Evolutionary conservation across 2,329 filamentous ascomycete species (phyloP), one percentile per base, ranked within the genome.

Genomic region (Diaporthe amygdali): DNA sequence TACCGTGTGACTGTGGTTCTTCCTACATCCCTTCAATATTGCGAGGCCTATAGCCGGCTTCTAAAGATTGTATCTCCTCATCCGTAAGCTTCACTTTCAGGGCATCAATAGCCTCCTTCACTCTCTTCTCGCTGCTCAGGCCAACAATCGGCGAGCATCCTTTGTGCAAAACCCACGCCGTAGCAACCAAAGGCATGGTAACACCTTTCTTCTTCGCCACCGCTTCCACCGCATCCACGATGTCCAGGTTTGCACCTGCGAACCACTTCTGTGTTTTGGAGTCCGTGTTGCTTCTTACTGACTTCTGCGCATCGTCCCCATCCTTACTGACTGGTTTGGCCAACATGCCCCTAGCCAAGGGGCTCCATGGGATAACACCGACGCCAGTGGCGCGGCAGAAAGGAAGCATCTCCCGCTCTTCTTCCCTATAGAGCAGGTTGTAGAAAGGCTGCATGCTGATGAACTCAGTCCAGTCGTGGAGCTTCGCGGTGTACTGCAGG

Each of bases 361-460:
- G 80, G 20, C 74, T 77, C 79, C 74, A 67, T 9, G 81, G 81
- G 9, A 83, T 81, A 17, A 83, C 73, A 0, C 79, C 81, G 0
- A 83, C 80, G 6, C 80, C 80, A 0, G 75, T 79, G 1, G 76
- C 81, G 3, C 75, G 71, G 56, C 81, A 83, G 52, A 81, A 83
- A 0, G 81, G 81, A 0, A 82, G 72, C 81, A 83, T 83, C 49
- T 83, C 81, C 0, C 81, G 79, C 73, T 83, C 81, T 44, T 92
- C 90, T 75, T 93, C 91, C 4, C 91, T 85, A 77, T 91, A 90
- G 2, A 88, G 76, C 0, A 89, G 80, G 73, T 89, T 90, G 76
- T 91, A 86, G 56, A 86, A 84, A 32, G 88, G 87, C 73, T 90
- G 88, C 89, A 91, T 91, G 2, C 81, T 85, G 71, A 90, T 81